Evolutionary conservation across 768 basidiomycete genomes (phyloP).

Genomic region (Lactarius sp.): DNA sequence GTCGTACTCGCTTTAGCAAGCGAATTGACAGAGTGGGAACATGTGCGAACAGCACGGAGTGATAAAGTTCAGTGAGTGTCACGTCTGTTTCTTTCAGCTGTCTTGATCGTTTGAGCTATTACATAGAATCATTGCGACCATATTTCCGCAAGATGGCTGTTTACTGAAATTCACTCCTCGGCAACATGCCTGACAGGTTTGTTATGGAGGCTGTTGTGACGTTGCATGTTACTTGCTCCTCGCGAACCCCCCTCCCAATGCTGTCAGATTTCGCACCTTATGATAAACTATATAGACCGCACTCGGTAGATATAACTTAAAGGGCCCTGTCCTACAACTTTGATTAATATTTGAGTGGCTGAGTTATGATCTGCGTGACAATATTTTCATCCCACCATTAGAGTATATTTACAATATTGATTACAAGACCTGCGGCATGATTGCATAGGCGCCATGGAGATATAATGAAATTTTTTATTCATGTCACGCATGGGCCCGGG

Average conservation of each 20-base stretch:
- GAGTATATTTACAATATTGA: no score
- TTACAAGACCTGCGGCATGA: no score
- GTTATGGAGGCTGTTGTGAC: constrained; percentile 6
- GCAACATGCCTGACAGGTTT: neutral
- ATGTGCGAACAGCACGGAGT: constrained; percentile 73
- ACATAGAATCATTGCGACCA: constrained; percentile 82
- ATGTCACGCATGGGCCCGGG: no score
- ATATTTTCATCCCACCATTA: no score
- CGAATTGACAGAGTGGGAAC: constrained; percentile 79
- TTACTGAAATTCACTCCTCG: constrained; percentile 72
- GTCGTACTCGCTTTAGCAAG: constrained; percentile 81
- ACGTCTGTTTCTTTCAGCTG: neutral
- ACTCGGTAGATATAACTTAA: neutral
- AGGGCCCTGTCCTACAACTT: no score
- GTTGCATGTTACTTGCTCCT: neutral
- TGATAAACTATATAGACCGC: neutral
- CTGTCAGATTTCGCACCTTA: neutral
- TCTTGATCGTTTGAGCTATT: neutral
- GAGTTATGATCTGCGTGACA: no score
- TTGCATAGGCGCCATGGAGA: no score
- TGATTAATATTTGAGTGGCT: no score
- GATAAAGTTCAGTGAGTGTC: constrained; percentile 73
- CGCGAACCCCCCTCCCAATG: no score
- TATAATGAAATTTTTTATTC: no score
- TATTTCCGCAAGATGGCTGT: constrained; percentile 95